These are phyloP conservation scores for Corylus americana DNA, from an alignment of 306 rosid genomes.

Conservation along the genomic window DNA sequence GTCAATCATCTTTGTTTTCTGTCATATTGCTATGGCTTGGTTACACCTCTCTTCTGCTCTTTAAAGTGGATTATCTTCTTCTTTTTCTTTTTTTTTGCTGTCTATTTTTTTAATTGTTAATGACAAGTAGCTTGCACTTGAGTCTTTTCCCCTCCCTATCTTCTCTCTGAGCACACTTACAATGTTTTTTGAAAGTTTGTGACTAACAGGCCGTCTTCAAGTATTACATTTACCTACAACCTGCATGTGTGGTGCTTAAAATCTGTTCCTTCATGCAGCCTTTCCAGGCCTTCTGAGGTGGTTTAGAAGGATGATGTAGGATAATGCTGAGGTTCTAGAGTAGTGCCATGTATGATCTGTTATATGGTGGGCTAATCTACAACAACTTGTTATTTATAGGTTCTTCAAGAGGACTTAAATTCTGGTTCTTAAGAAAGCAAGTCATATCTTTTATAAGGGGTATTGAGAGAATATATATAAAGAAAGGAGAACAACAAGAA, in stretches of 20 bases:
- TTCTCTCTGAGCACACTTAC: not conserved
- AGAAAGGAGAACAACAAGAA: not conserved
- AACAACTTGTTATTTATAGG: not conserved
- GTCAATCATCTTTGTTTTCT: constrained; percentile 10
- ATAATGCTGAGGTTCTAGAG: too few relatives aligned
- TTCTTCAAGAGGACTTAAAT: not conserved
- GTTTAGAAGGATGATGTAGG: too few relatives aligned
- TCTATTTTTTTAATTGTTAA: not conserved
- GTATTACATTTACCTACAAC: not conserved
- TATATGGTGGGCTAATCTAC: not conserved
- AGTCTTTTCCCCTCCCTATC: not conserved
- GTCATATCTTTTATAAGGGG: not conserved
- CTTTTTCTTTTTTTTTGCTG: not conserved
- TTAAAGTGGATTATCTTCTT: not conserved
- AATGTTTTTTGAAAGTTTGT: not conserved
- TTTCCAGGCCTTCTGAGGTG: too few relatives aligned
- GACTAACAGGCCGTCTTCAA: not conserved
- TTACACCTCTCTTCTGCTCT: not conserved
- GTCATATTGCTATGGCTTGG: not conserved
- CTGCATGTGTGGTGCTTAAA: not conserved
- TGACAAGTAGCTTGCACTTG: not conserved
- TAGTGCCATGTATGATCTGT: not conserved
- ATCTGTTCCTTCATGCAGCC: not conserved
- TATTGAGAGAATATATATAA: not conserved
- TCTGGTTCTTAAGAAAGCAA: not conserved